phyloP scores from a whole-genome alignment of 2,329 filamentous ascomycete species.

The Akanthomyces muscarius region DNA sequence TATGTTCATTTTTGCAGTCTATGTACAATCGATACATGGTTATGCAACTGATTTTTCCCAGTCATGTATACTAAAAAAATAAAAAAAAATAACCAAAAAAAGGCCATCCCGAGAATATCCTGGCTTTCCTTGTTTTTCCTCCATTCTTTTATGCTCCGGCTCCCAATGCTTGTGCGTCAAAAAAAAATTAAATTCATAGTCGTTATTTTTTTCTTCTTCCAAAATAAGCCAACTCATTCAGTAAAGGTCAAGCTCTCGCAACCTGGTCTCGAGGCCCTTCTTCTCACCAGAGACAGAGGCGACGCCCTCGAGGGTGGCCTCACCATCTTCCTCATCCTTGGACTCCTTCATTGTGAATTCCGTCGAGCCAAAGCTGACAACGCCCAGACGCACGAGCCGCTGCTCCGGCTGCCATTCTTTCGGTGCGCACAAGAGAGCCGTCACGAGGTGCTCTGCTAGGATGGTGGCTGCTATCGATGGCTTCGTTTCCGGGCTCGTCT shows the following conservation, averaged over 20 bases:
- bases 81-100: neutral
- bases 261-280: constrained; percentile 26
- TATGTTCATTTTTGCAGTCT: neutral
- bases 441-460: neutral
- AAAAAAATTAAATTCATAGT: neutral
- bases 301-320: constrained; percentile 27
- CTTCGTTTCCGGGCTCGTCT: neutral
- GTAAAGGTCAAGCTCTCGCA: constrained; percentile 35
- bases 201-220: neutral
- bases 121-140: neutral
- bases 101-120: neutral
- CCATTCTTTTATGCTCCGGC: constrained; percentile 1
- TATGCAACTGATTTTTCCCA: neutral
- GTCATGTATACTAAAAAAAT: neutral
- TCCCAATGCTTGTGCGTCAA: constrained; percentile 10
- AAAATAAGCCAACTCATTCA: constrained; percentile 16
- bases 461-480: neutral
- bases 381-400: constrained; percentile 31
- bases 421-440: constrained; percentile 14
- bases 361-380: constrained; percentile 26
- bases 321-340: constrained; percentile 16
- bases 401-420: constrained; percentile 26
- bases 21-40: neutral
- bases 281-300: constrained; percentile 24
- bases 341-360: constrained; percentile 24